Evolutionary conservation across 148 eudicot species (phyloP), one percentile per base, ranked within the genome.

Genomic region (Rheum nobile): DNA sequence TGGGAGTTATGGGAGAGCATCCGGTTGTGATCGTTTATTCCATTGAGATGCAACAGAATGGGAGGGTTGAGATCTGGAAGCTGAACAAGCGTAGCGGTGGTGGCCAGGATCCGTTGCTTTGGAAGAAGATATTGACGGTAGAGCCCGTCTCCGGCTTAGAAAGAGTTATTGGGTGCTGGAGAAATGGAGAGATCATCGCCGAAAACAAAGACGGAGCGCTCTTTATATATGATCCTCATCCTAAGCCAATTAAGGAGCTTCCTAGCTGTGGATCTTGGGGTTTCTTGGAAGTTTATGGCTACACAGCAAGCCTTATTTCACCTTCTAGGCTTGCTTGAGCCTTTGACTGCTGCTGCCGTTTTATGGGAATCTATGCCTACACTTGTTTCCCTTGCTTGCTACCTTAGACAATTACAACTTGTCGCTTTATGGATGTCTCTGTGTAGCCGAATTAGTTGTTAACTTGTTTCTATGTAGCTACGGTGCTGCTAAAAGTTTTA

Each of bases 81-180:
- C 72, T 76, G 77, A 73, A 72, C 43, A 78, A 80, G 54, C 43
- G 44, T 54, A 38, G 69, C 26, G 74, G 43, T 38, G 24, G 19
- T 39, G 69, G 9, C 16, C 16, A 31, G 38, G 76, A 74, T 12
- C 41, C 8, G 8, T 47, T 29, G 41, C 50, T 73, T 4, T 80
- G 82, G 82, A 50, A 54, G 16, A 80, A 76, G 70, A 65, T 44
- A 22, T 24, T 54, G 34, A 61, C 55, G 0, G 42, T 76, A 41
- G 68, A 47, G 28, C 76, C 75, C 17, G 32, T 50, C 8, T 19
- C 50, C 6, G 72, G 57, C 11, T 13, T 80, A 6, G 75, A 55
- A 67, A 80, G 73, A 41, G 73, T 71, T 12, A 67, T 80, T 21
- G 78, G 76, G 26, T 76, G 79, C 44, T 48, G 74, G 75, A 72